These are phyloP conservation scores for Alternaria arborescens DNA, from an alignment of 2,329 filamentous ascomycete species.

Conservation along the genomic window DNA sequence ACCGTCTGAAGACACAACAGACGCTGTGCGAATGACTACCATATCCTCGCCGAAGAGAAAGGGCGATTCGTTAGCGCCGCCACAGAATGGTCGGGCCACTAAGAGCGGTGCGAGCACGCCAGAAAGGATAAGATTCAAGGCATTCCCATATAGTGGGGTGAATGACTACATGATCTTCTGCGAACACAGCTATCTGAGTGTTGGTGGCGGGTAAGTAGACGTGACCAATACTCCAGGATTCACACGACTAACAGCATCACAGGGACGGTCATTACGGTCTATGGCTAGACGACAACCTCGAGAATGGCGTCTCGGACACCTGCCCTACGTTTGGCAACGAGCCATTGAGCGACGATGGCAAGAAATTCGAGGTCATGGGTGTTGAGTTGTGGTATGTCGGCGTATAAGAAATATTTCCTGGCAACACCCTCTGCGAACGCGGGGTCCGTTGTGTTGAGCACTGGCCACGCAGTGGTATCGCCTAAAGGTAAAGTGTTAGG, in stretches of 20 bases:
- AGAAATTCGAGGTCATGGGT: constrained; percentile 88
- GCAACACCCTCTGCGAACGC: neutral
- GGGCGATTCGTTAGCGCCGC: constrained; percentile 38
- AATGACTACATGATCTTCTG: constrained; percentile 98
- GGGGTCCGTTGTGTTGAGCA: neutral
- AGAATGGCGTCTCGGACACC: constrained; percentile 80
- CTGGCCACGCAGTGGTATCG: neutral
- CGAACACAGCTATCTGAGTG: constrained; percentile 81
- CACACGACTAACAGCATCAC: constrained; percentile 12
- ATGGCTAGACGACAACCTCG: constrained; percentile 88
- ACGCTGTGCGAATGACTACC: constrained; percentile 69
- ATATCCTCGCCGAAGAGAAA: constrained; percentile 45
- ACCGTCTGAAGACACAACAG: constrained; percentile 71
- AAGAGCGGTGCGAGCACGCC: constrained; percentile 64
- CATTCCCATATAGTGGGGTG: constrained; percentile 92
- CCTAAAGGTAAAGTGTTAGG: neutral
- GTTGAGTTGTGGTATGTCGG: constrained; percentile 96
- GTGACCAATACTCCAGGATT: neutral
- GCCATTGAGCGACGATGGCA: constrained; percentile 88
- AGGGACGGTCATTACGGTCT: constrained; percentile 88
- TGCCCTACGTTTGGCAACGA: constrained; percentile 97
- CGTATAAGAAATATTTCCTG: constrained; percentile 21
- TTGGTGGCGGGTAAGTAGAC: constrained; percentile 74
- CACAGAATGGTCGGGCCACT: constrained; percentile 18
- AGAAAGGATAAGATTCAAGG: constrained; percentile 90